Evolutionary conservation across 1,139 yeast species (phyloP), one percentile per base, ranked within the genome.

Genomic region (Pichia sp.): DNA sequence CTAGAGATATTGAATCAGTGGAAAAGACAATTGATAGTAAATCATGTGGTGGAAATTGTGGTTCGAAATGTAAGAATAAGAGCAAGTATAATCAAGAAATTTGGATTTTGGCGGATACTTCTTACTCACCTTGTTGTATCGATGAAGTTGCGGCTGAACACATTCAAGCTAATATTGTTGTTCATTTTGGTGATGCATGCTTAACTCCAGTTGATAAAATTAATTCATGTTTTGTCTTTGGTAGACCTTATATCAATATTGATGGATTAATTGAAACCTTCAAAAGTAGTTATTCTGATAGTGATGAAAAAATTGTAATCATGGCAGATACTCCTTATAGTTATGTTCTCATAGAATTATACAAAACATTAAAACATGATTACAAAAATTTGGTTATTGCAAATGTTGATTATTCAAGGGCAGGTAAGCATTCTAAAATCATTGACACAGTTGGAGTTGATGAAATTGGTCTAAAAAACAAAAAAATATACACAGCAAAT

Each of bases 121-220:
- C 97, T 0, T 95, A 93, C 62, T 88, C 96, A 28, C 77, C 96
- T 0, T 93, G 99, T 67, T 93, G 99, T 71, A 87, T 93, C 18
- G 99, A 93, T 67, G 97, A 90, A 64, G 96, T 93, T 27, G 98
- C 99, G 0, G 96, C 97, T 0, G 91, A 87, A 63, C 99, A 93
- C 69, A 96, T 93, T 14, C 67, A 73, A 9, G 93, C 96, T 27
- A 96, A 91, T 58, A 70, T 87, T 13, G 89, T 95, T 33, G 82
- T 91, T 1, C 99, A 93, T 68, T 89, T 90, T 67, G 99, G 99
- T 5, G 95, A 89, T 65, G 95, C 98, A 0, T 93, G 99, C 67
- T 70, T 93, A 62, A 90, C 87, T 59, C 85, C 91, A 0, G 83
- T 88, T 8, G 81, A 78, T 45, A 81, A 79, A 48, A 67, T 87